Base-by-base conservation (phyloP, 1,139 yeast species). In the Candida buenavistaensis region DNA sequence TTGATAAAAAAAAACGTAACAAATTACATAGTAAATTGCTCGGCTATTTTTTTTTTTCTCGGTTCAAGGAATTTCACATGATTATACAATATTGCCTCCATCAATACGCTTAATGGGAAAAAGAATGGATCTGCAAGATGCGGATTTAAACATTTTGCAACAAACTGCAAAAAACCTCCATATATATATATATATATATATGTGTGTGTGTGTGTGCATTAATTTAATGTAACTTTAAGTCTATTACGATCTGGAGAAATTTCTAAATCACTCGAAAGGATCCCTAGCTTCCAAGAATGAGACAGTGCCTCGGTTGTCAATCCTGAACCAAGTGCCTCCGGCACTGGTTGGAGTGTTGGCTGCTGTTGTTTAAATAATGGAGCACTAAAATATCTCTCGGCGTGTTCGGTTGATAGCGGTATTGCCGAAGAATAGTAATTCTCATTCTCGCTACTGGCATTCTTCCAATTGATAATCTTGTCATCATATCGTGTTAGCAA, bases 391-490 rank as follows among this genome's bases (percentile, higher is more conserved):
- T 35, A 41, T n/a, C 23, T 26, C n/a, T 42, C 49, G 12, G 38
- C 35, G 24, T 41, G 35, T 16, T 33, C 37, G 6, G 40, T 36
- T 11, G 46, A 36, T 23, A 41, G 39, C 8, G 44, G 37, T 19
- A 42, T 15, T 17, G 48, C 43, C 2, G 52, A 37, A 14, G 48
- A 28, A 12, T 50, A 48, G 32, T 38, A 55, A 9, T 26, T 32
- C 14, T 26, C 26, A 14, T 12, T 21, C 14, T 11, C 17, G 11
- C 15, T 21, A 8, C 9, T 15, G 7, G 21, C 14, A 12, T 23
- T 41, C 39, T 51, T 44, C 70, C 69, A 64, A 1, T 26, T 29
- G n/a, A 33, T 23, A 11, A 47, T 44, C 1, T 35, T 37, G 5
- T 27, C 43, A 26, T 51, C 47, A 6, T 41, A 31, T 3, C 33